Conservation (phyloP, 805 yeast genomes). For the Candida xyloterini region DNA sequence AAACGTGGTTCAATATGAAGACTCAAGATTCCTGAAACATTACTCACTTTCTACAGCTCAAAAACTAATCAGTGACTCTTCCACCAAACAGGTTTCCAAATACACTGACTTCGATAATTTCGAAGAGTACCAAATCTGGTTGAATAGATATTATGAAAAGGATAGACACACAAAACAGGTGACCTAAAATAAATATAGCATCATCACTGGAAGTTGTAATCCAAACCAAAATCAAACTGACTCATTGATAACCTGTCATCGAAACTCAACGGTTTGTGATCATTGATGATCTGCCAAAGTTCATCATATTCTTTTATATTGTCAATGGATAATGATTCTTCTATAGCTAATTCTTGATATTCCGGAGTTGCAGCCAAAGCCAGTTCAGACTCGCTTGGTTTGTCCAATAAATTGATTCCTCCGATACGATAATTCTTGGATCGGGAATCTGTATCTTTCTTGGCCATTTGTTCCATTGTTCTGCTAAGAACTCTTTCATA, state of each 20-base stretch:
- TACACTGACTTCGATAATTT: slow-evolving; percentile 21
- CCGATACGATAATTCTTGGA: slow-evolving; percentile 11
- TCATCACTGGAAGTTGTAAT: slow-evolving; percentile 8
- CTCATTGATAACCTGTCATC: slow-evolving; percentile 15
- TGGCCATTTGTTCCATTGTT: slow-evolving; percentile 20
- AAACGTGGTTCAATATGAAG: slow-evolving; percentile 26
- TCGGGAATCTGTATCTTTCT: slow-evolving; percentile 1
- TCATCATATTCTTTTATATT: neutral
- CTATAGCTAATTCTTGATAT: neutral
- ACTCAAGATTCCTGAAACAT: slow-evolving; percentile 18
- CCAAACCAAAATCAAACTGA: slow-evolving; percentile 13
- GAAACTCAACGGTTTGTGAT: slow-evolving; percentile 6
- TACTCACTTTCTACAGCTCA: slow-evolving; percentile 14
- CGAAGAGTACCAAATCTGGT: slow-evolving; percentile 25
- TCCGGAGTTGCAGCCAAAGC: neutral
- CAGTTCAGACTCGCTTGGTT: neutral
- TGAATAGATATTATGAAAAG: slow-evolving; percentile 17
- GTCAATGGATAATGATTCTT: neutral
- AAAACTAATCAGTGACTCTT: slow-evolving; percentile 15
- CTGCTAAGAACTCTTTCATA: slow-evolving; percentile 20
- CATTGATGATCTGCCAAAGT: neutral
- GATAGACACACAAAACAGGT: neutral
- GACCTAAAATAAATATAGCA: neutral
- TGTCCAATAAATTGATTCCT: slow-evolving; percentile 16
- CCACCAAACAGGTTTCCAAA: slow-evolving; percentile 1